A percentile compares a stretch with the other conserved stretches of the same genome.
Conservation (phyloP, 2,329 filamentous ascomycete species). For the Phyllosticta paracitricarpa region DNA sequence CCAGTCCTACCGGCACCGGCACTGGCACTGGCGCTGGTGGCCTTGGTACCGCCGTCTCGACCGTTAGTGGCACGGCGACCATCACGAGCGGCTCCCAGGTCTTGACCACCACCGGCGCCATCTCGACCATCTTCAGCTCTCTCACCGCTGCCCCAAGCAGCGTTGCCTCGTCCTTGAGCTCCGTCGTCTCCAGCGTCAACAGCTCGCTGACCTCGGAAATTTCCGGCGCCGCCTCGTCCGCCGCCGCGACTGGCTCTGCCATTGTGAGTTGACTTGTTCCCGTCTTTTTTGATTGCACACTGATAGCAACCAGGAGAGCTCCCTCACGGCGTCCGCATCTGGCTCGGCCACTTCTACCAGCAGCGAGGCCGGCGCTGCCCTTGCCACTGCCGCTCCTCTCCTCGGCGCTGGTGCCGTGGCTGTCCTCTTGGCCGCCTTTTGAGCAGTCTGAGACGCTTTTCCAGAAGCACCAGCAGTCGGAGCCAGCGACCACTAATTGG, state of each 20-base stretch:
- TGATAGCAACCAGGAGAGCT: not conserved
- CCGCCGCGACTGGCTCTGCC: constrained; percentile 3
- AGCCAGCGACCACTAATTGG: not conserved
- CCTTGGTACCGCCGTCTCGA: constrained; percentile 11
- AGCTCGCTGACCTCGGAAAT: not conserved
- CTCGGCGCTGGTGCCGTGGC: constrained; percentile 27
- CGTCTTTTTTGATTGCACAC: not conserved
- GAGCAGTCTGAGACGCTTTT: constrained; percentile 13
- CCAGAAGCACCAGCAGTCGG: not conserved
- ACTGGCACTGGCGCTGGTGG: constrained; percentile 6
- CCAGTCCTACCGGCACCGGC: not conserved
- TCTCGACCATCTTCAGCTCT: constrained; percentile 16
- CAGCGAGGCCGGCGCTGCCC: constrained; percentile 19
- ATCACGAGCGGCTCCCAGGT: not conserved
- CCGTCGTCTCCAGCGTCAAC: constrained; percentile 5
- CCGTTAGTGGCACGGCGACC: not conserved
- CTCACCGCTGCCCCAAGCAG: not conserved
- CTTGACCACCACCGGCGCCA: constrained; percentile 15
- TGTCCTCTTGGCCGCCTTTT: constrained; percentile 26
- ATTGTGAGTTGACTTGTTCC: not conserved
- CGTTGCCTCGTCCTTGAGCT: constrained; percentile 14
- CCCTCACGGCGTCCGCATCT: not conserved
- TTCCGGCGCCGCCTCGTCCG: constrained; percentile 4
- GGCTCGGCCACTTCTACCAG: constrained; percentile 7
- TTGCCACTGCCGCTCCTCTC: constrained; percentile 26